Evolutionary conservation across 305 asterid species (phyloP).

Genomic region (Lippia alba): DNA sequence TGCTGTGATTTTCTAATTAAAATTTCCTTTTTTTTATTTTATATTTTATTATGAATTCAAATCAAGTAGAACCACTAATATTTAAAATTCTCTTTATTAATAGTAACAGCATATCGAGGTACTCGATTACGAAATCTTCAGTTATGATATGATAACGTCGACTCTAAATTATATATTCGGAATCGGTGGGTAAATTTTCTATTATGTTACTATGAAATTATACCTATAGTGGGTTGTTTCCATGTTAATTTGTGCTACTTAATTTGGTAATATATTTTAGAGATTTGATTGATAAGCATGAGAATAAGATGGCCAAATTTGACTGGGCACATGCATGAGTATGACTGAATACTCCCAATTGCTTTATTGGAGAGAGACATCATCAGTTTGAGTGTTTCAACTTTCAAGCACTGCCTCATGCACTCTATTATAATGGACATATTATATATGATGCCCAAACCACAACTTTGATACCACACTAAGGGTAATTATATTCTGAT

Average conservation of each 20-base stretch:
- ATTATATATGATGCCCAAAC: neutral
- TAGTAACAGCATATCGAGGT: too few relatives aligned
- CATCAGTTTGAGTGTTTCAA: slow-evolving; percentile 36
- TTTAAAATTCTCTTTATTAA: too few relatives aligned
- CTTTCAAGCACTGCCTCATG: slow-evolving; percentile 31
- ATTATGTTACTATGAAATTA: too few relatives aligned
- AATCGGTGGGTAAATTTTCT: too few relatives aligned
- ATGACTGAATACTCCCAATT: slow-evolving; percentile 16
- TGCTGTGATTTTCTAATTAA: too few relatives aligned
- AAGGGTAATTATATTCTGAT: too few relatives aligned
- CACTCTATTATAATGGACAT: neutral
- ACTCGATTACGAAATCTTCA: too few relatives aligned
- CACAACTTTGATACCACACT: neutral
- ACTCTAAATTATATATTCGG: too few relatives aligned
- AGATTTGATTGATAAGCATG: slow-evolving; percentile 20
- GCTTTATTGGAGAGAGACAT: slow-evolving; percentile 25
- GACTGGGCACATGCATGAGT: slow-evolving; percentile 31
- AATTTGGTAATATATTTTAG: neutral
- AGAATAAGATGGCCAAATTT: slow-evolving; percentile 26
- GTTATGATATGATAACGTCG: too few relatives aligned
- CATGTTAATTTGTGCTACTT: neutral
- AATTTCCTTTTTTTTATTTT: too few relatives aligned
- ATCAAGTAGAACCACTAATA: too few relatives aligned
- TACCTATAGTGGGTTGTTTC: neutral
- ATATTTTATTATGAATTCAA: too few relatives aligned